A percentile compares a stretch with the other conserved stretches of the same genome.
These are phyloP conservation scores for Lyophyllum atratum DNA, from an alignment of 768 basidiomycete genomes.

Conservation along the genomic window DNA sequence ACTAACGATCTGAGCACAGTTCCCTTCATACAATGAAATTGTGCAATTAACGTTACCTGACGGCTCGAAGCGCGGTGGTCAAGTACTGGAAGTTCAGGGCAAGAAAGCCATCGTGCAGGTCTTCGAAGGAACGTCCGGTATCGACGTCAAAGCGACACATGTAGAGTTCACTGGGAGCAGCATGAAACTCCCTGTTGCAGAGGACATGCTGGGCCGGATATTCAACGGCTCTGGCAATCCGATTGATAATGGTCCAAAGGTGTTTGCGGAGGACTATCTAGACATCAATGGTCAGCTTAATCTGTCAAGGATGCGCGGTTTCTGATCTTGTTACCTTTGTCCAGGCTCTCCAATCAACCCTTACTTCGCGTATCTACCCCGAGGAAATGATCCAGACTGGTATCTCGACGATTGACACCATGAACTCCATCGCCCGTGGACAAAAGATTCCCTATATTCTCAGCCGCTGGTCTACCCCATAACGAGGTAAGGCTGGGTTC, in stretches of 20 bases:
- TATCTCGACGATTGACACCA: constrained; percentile 96
- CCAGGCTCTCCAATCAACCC: constrained; percentile 97
- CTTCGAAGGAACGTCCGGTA: constrained; percentile 96
- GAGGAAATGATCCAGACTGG: constrained; percentile 99
- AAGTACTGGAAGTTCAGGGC: constrained; percentile 96
- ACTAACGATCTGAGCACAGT: constrained; percentile 46
- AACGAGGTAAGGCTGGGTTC: constrained; percentile 93
- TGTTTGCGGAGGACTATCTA: constrained; percentile 98
- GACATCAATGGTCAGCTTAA: constrained; percentile 89
- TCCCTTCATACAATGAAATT: constrained; percentile 98
- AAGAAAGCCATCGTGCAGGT: constrained; percentile 99
- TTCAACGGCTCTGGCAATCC: constrained; percentile 99
- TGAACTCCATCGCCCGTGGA: constrained; percentile 99
- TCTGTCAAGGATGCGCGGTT: constrained; percentile 6
- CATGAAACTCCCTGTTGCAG: constrained; percentile 98
- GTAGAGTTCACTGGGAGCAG: constrained; percentile 98
- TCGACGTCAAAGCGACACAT: constrained; percentile 96
- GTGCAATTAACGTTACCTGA: constrained; percentile 94
- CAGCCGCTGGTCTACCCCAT: constrained; percentile 97
- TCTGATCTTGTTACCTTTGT: constrained; percentile 11
- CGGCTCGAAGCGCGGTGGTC: constrained; percentile 92
- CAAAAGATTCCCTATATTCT: constrained; percentile 99
- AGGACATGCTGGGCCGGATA: constrained; percentile 98
- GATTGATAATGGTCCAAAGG: constrained; percentile 98
- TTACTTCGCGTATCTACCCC: constrained; percentile 96